These are phyloP conservation scores for Secale cereale DNA, from an alignment of 176 grass and related monocot genomes.

Conservation along the genomic window DNA sequence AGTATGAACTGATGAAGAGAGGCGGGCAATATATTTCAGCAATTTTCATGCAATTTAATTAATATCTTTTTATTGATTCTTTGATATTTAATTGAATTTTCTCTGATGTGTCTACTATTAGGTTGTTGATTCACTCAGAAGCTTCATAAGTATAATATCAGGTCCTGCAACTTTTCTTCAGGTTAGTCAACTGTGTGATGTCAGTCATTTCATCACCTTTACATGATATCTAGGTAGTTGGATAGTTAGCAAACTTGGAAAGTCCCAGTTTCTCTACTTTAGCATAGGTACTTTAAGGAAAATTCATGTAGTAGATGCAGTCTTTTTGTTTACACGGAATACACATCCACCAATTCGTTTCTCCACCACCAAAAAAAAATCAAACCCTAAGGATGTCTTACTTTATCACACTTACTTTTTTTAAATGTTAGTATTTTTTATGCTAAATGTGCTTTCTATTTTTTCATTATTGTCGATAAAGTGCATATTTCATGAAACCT, in stretches of 20 bases:
- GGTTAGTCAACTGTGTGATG: constrained; percentile 19
- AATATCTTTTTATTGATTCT: background rate
- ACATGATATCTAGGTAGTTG: background rate
- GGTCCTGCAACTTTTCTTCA: constrained; percentile 74
- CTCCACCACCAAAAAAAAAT: too few relatives aligned
- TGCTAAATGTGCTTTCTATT: too few relatives aligned
- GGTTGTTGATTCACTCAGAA: constrained; percentile 51
- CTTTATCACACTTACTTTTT: too few relatives aligned
- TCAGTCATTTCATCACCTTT: background rate
- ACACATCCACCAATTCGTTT: background rate
- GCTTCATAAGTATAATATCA: constrained; percentile 39
- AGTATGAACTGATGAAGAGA: too few relatives aligned
- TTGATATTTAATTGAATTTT: background rate
- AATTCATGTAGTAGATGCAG: background rate
- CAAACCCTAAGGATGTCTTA: too few relatives aligned
- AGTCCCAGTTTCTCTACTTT: background rate
- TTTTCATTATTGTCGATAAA: too few relatives aligned
- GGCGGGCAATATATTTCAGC: background rate
- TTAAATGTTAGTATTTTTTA: too few relatives aligned
- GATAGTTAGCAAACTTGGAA: background rate
- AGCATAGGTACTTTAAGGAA: background rate
- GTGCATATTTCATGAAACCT: too few relatives aligned
- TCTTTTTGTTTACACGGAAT: background rate
- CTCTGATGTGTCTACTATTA: constrained; percentile 15
- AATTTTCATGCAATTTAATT: background rate